phyloP scores from a whole-genome alignment of 805 yeast species.

The Saccharomycopsis sp. region DNA sequence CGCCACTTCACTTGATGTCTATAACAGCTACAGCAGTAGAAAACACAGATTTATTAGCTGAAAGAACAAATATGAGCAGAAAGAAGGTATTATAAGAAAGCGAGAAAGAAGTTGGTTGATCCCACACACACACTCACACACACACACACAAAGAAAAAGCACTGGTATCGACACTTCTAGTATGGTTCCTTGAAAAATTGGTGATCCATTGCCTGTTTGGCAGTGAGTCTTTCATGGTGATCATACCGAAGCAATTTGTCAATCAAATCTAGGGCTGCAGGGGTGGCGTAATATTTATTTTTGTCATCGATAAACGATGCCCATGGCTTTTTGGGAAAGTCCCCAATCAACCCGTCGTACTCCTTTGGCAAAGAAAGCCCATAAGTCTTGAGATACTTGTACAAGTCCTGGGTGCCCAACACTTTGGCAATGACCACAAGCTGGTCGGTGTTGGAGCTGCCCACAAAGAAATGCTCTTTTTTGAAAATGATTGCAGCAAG shows the following conservation, averaged over 20 bases:
- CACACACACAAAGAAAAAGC: too few relatives aligned
- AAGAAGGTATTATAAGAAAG: neutral
- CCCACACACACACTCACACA: too few relatives aligned
- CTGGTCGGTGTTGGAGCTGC: constrained; percentile 85
- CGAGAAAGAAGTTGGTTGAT: too few relatives aligned
- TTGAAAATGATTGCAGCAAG: constrained; percentile 83
- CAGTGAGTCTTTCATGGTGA: constrained; percentile 82
- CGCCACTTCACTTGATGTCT: too few relatives aligned
- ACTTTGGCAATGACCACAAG: constrained; percentile 82
- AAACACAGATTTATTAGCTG: neutral
- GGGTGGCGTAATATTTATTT: constrained; percentile 58
- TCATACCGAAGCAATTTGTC: constrained; percentile 76
- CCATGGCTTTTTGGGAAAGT: constrained; percentile 84
- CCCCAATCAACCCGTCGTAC: constrained; percentile 62
- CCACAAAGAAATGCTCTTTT: constrained; percentile 88
- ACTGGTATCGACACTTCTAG: too few relatives aligned
- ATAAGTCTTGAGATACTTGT: constrained; percentile 61
- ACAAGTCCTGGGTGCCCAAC: constrained; percentile 75
- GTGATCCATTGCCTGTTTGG: constrained; percentile 80
- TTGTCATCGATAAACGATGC: constrained; percentile 57
- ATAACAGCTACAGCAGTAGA: too few relatives aligned
- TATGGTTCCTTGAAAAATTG: constrained; percentile 28
- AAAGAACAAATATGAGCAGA: constrained; percentile 1
- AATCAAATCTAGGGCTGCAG: constrained; percentile 71
- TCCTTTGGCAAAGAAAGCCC: constrained; percentile 62